These are phyloP conservation scores for Bruguiera hainesii DNA, from an alignment of 441 rosid genomes.

Conservation along the genomic window DNA sequence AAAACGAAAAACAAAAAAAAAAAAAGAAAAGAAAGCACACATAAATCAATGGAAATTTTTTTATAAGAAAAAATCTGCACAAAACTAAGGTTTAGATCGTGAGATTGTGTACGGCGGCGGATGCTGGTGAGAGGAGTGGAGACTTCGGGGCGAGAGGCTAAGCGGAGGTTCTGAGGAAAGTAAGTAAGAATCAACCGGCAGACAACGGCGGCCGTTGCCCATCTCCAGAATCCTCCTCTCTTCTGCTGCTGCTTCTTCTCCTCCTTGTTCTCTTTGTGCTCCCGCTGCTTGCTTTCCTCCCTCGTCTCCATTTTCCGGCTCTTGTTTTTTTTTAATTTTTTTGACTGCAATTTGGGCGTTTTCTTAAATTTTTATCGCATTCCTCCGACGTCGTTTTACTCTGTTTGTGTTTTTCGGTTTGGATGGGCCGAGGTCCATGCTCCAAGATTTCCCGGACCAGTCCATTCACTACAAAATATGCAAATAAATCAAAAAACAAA, in stretches of 20 bases:
- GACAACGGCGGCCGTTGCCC: conserved; percentile 46
- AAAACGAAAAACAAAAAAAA: not conserved
- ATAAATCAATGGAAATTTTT: too few relatives aligned
- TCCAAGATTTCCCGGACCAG: too few relatives aligned
- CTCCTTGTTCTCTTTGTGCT: conserved; percentile 15
- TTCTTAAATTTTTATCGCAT: too few relatives aligned
- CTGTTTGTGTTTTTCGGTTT: not conserved
- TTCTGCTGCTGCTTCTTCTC: conserved; percentile 1
- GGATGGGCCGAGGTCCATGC: too few relatives aligned
- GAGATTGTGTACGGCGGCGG: conserved; percentile 66
- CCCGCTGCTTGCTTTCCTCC: conserved; percentile 3
- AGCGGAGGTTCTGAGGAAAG: conserved; percentile 60
- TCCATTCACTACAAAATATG: too few relatives aligned
- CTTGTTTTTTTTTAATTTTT: not conserved
- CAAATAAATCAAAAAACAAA: too few relatives aligned
- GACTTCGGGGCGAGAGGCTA: conserved; percentile 91
- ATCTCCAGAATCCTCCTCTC: conserved; percentile 48
- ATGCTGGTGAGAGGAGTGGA: conserved; percentile 96
- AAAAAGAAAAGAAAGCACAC: too few relatives aligned
- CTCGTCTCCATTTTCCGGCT: conserved; percentile 8
- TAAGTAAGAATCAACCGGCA: conserved; percentile 62
- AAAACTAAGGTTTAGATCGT: not conserved
- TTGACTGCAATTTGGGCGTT: not conserved
- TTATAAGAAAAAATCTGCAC: too few relatives aligned
- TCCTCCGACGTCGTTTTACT: not conserved